Conservation (phyloP, 148 eudicot genomes). For the Rheum nobile region DNA sequence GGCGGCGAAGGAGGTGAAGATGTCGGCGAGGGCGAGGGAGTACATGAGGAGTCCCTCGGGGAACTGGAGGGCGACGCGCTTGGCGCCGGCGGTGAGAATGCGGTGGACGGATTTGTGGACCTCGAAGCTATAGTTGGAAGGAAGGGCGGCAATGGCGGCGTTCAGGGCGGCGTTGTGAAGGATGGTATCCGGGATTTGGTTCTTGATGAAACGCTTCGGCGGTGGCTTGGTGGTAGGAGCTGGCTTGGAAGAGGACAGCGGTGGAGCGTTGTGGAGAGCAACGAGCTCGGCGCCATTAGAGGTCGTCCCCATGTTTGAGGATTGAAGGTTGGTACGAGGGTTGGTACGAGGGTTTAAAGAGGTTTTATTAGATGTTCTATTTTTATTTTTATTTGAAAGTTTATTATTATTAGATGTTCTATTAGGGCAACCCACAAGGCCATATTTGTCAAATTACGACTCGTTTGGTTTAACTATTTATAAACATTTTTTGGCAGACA, state of each 20-base stretch:
- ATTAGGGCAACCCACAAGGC: too few relatives aligned
- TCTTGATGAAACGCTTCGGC: constrained; percentile 69
- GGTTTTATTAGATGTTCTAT: too few relatives aligned
- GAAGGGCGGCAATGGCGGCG: constrained; percentile 68
- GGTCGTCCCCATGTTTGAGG: constrained; percentile 2
- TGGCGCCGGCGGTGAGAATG: constrained; percentile 34
- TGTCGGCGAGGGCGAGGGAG: constrained; percentile 75
- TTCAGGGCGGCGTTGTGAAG: constrained; percentile 49
- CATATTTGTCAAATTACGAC: too few relatives aligned
- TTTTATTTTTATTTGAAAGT: too few relatives aligned
- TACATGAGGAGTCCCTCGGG: constrained; percentile 89
- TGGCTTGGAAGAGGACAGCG: not conserved
- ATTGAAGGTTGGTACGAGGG: not conserved
- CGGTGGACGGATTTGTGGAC: constrained; percentile 74
- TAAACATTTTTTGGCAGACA: too few relatives aligned
- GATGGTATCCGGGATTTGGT: constrained; percentile 67
- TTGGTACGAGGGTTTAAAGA: too few relatives aligned
- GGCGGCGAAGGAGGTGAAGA: constrained; percentile 49
- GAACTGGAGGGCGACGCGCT: constrained; percentile 67
- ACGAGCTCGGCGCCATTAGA: constrained; percentile 1
- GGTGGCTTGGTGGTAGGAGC: constrained; percentile 12
- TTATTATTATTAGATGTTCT: too few relatives aligned
- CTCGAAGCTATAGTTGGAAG: constrained; percentile 71
- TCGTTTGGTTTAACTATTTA: too few relatives aligned
- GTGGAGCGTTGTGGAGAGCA: not conserved